Percentiles rank a stretch among this genome's conserved stretches.
These are phyloP conservation scores for Penicillium waksmanii DNA, from an alignment of 495 filamentous ascomycete genomes.

Conservation along the genomic window DNA sequence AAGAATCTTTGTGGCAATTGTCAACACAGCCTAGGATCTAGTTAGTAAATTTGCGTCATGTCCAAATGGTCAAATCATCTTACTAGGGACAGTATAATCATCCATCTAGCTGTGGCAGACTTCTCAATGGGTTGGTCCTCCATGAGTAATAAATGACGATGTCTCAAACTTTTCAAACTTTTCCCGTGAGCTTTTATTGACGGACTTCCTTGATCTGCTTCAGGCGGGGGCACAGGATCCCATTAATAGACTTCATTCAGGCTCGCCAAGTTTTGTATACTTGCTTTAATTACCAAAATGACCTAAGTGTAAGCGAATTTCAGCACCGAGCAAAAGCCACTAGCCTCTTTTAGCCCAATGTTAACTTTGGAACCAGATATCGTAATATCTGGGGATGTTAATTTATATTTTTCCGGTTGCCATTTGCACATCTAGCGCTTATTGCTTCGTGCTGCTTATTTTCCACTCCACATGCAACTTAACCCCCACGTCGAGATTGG, in stretches of 20 bases:
- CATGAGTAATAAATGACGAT: neutral
- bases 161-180: neutral
- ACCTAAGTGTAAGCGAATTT: neutral
- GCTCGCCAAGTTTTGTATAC: neutral
- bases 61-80: neutral
- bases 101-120: neutral
- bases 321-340: neutral
- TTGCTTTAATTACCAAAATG: neutral
- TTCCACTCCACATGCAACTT: too few species aligned
- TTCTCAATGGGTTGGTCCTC: neutral
- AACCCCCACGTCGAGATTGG: too few species aligned
- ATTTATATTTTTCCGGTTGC: too few species aligned
- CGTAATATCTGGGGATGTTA: too few species aligned
- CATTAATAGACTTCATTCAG: too few species aligned
- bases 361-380: too few species aligned
- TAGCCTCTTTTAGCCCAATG: too few species aligned
- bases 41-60: neutral
- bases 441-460: too few species aligned
- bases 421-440: too few species aligned
- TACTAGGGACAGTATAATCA: neutral
- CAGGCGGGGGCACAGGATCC: too few species aligned
- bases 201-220: too few species aligned
- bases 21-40: neutral
- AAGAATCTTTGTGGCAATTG: neutral
- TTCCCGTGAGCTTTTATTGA: neutral